Evolutionary conservation across 805 yeast genomes (phyloP).

Genomic region (Metschnikowia baotianmanensis): DNA sequence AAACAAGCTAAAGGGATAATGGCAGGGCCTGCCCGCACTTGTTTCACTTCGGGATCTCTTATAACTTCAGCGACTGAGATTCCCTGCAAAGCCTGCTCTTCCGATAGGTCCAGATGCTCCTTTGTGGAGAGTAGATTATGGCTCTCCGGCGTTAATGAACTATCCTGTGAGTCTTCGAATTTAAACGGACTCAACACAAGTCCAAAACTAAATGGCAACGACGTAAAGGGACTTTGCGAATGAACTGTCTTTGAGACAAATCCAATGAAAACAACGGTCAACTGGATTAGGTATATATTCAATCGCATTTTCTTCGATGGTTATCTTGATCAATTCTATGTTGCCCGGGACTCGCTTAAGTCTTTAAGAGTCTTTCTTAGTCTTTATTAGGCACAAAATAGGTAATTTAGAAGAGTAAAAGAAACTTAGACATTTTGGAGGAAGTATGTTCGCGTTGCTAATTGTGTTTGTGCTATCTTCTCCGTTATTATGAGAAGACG

Average conservation of each 20-base stretch:
- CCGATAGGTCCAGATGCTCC: neutral
- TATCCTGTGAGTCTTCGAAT: constrained; percentile 11
- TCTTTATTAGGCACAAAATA: no score
- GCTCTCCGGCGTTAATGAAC: neutral
- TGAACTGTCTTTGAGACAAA: neutral
- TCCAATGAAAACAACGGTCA: neutral
- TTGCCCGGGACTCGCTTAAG: no score
- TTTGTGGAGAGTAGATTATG: neutral
- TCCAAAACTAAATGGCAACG: constrained; percentile 37
- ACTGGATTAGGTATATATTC: neutral
- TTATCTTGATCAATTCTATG: no score
- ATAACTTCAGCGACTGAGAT: constrained; percentile 9
- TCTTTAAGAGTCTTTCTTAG: no score
- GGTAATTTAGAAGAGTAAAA: no score
- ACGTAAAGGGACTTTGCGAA: constrained; percentile 2
- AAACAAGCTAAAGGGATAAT: constrained; percentile 13
- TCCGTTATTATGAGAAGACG: no score
- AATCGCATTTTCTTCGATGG: neutral
- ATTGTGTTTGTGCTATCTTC: no score
- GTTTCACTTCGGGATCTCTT: constrained; percentile 2
- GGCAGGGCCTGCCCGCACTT: constrained; percentile 1
- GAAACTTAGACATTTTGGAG: no score
- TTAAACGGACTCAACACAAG: constrained; percentile 31
- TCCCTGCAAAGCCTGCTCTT: constrained; percentile 3
- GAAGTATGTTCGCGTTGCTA: no score